Conservation (phyloP, 2,329 filamentous ascomycete species). For the Neofusicoccum sp. region DNA sequence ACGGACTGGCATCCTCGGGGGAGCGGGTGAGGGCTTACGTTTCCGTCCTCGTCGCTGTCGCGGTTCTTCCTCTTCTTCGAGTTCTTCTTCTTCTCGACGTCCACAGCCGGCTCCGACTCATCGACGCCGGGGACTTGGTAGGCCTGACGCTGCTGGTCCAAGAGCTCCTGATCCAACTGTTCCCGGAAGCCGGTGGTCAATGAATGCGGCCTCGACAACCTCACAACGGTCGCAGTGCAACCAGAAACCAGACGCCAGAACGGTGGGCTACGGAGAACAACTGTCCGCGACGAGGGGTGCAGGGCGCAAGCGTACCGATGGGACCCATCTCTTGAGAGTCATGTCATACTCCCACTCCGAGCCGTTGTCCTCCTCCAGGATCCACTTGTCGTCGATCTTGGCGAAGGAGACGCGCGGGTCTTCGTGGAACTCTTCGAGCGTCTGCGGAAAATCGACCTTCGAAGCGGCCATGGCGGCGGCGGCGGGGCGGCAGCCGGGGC, state of each 20-base stretch:
- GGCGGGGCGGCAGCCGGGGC: neutral
- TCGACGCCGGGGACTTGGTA: slow-evolving; percentile 61
- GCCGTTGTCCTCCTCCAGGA: slow-evolving; percentile 41
- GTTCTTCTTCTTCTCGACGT: neutral
- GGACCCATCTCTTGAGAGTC: slow-evolving; percentile 73
- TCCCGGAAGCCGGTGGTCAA: slow-evolving; percentile 27
- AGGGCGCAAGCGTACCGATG: slow-evolving; percentile 51
- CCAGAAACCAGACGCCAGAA: slow-evolving; percentile 27
- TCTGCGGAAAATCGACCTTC: slow-evolving; percentile 22
- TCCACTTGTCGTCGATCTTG: slow-evolving; percentile 32
- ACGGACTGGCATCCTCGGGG: slow-evolving; percentile 21
- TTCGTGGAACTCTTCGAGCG: slow-evolving; percentile 25
- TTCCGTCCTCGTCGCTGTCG: neutral
- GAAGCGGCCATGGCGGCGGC: neutral
- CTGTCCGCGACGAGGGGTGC: slow-evolving; percentile 20
- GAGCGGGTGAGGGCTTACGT: neutral
- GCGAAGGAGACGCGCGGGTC: slow-evolving; percentile 31
- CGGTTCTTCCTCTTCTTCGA: slow-evolving; percentile 7
- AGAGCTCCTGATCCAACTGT: slow-evolving; percentile 62
- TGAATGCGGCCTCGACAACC: slow-evolving; percentile 30
- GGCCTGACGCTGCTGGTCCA: slow-evolving; percentile 63
- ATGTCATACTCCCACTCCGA: slow-evolving; percentile 83
- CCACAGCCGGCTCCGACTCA: slow-evolving; percentile 7
- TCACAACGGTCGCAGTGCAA: slow-evolving; percentile 21
- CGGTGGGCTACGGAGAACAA: slow-evolving; percentile 25